Percentiles rank a stretch among this genome's conserved stretches.
Conservation (phyloP, 2,329 filamentous ascomycete species). For the Penicillium sp. region DNA sequence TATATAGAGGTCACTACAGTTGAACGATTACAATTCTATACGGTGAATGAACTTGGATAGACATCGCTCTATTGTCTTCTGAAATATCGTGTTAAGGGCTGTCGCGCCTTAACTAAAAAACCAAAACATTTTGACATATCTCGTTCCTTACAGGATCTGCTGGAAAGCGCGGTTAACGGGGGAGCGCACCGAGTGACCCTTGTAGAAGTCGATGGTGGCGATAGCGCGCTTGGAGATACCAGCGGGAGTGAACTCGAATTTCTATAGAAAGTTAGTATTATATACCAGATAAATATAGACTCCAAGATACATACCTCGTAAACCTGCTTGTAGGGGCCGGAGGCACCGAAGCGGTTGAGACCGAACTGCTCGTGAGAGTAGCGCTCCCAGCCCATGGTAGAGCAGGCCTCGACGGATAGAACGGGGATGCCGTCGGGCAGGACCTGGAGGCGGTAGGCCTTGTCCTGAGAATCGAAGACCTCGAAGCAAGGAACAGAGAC, state of each 20-base stretch:
- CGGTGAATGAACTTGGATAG: conserved; percentile 6
- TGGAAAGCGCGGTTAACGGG: conserved; percentile 97
- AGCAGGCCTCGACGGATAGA: conserved; percentile 94
- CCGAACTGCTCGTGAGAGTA: conserved; percentile 99
- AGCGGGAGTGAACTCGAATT: conserved; percentile 99
- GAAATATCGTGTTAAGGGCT: conserved; percentile 27
- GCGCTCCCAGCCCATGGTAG: conserved; percentile 97
- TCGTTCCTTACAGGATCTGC: conserved; percentile 76
- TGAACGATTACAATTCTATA: too few species aligned
- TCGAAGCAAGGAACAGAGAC: conserved; percentile 97
- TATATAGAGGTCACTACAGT: background rate
- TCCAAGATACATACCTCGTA: conserved; percentile 71
- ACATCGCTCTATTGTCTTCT: conserved; percentile 32
- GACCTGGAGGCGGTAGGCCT: conserved; percentile 92
- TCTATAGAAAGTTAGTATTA: conserved; percentile 56
- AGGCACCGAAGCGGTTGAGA: conserved; percentile 98
- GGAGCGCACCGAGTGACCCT: conserved; percentile 90
- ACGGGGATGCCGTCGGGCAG: conserved; percentile 93
- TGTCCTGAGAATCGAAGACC: conserved; percentile 90
- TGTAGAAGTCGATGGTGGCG: conserved; percentile 96
- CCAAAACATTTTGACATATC: conserved; percentile 28
- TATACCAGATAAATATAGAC: background rate
- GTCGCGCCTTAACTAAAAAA: conserved; percentile 32
- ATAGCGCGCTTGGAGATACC: conserved; percentile 93
- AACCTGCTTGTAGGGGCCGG: conserved; percentile 95